Evolutionary conservation across 257 asterid species (phyloP), one percentile per base, ranked within the genome.

Genomic region (Salvia miltiorrhiza): DNA sequence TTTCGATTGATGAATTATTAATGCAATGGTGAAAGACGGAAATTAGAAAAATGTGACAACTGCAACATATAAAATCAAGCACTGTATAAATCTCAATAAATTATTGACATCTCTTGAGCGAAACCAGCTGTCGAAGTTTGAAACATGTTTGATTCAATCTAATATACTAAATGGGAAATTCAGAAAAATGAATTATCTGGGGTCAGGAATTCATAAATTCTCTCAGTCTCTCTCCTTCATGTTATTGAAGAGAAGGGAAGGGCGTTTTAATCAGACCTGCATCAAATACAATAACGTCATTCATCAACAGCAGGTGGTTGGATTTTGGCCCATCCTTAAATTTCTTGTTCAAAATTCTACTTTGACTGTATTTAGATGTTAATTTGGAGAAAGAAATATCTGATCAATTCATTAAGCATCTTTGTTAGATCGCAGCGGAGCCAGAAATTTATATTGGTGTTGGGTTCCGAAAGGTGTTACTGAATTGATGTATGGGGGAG

Each of bases 141-240:
- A 57, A 53, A 30, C 32, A 33, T 49, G 20, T 19, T 10, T 43
- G 56, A 24, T 40, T 19, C 3, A 43, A 14, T 12, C 73, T 66
- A 24, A 55, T 30, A 28, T 56, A 41, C 62, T 12, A 16, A 32
- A 69, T 48, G 20, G 40, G 74, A 65, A 67, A 62, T 3, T 19
- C 21, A 16, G 49, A 24, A 30, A 5, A 71, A 23, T 21, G 30
- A 66, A 53, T 41, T 9, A 28, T 67, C 43, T 64, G 67, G 53
- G 70, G 56, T 59, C 63, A 70, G 32, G 3, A 61, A 64, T 39
- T 53, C 72, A 70, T 74, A 60, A 79, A 71, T 66, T 57, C 49
- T 11, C 16, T 41, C 30, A 1, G 2, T 26, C 30, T 26, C 30
- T 26, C 9, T 37, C 43, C 43, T 37, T 9, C 8, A 7, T 44